These are phyloP conservation scores for Cucumis melo DNA, from an alignment of 306 rosid species.

Conservation along the genomic window DNA sequence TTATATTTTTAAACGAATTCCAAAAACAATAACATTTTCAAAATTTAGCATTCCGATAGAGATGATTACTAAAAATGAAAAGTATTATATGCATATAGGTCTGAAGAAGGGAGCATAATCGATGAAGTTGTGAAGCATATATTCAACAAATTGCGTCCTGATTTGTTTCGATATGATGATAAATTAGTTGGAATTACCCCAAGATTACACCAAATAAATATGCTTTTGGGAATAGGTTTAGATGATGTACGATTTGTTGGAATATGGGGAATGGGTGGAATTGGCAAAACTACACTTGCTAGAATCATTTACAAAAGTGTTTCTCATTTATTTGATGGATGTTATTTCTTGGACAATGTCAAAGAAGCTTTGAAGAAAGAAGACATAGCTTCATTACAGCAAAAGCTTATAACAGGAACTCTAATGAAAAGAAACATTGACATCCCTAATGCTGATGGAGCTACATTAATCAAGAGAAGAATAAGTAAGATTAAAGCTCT, in stretches of 20 bases:
- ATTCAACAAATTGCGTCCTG: not conserved
- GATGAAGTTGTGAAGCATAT: not conserved
- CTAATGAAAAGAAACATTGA: not conserved
- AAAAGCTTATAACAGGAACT: conserved; percentile 3
- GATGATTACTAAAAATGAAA: not conserved
- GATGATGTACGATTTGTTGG: conserved; percentile 2
- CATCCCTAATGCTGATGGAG: not conserved
- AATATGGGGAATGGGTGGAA: conserved; percentile 24
- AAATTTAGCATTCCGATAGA: too few species aligned
- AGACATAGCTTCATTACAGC: not conserved
- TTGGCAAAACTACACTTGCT: conserved; percentile 17
- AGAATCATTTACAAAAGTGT: conserved; percentile 5
- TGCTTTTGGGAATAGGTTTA: not conserved
- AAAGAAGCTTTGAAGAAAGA: not conserved
- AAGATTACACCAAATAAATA: not conserved
- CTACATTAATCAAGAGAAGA: not conserved
- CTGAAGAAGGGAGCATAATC: not conserved
- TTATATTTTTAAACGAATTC: too few species aligned
- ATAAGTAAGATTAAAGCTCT: not conserved
- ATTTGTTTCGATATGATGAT: not conserved
- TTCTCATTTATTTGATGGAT: not conserved
- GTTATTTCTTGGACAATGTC: conserved; percentile 12
- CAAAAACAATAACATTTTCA: too few species aligned
- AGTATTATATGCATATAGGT: not conserved
- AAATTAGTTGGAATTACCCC: conserved; percentile 7